Base-by-base conservation (phyloP, 768 basidiomycete genomes). In the Mycena amicta region DNA sequence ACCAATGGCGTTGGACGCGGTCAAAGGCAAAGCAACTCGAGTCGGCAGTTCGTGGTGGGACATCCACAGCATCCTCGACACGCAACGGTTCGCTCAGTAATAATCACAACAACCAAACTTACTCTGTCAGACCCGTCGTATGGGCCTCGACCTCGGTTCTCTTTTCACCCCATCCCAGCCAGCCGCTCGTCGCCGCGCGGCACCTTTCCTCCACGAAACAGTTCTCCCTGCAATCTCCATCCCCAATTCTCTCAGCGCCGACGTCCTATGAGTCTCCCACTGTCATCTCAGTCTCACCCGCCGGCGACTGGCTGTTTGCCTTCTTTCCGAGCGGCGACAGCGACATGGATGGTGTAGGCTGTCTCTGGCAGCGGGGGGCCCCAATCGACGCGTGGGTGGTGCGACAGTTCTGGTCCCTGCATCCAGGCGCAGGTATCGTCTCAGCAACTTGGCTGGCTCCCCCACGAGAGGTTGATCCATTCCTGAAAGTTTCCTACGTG, bases 21-120 rank as follows among this genome's bases (percentile, higher is more conserved):
- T 77, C 46, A 88, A 86, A 66, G 82, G 82, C 23, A 88, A 85
- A 70, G 73, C 65, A 25, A 81, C 74, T 57, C 83, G 83, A 62
- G 77, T 84, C 27, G 83, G n/a, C n/a, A n/a, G n/a, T n/a, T n/a
- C 83, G 27, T 91, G 90, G 90, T 92, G 88, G 88, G 87, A 92
- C 60, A 78, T 87, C 40, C 76, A 82, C 58, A 45, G 43, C 43
- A 74, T 90, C 39, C 72, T 80, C 4, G 89, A 89, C 66, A 74
- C 81, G 2, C 74, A 75, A 60, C 79, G 83, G 90, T 53, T 45
- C 2, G 47, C 27, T 33, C 37, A 29, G 49, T 43, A 28, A 40
- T 18, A 37, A 8, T 37, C 43, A 15, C 13, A 8, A 13, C 13
- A 13, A n/a, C 43, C 6, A n/a, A 45, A 13, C 54, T 57, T 33